Evolutionary conservation across 805 yeast species (phyloP).

Genomic region (Suhomyces pyralidae): DNA sequence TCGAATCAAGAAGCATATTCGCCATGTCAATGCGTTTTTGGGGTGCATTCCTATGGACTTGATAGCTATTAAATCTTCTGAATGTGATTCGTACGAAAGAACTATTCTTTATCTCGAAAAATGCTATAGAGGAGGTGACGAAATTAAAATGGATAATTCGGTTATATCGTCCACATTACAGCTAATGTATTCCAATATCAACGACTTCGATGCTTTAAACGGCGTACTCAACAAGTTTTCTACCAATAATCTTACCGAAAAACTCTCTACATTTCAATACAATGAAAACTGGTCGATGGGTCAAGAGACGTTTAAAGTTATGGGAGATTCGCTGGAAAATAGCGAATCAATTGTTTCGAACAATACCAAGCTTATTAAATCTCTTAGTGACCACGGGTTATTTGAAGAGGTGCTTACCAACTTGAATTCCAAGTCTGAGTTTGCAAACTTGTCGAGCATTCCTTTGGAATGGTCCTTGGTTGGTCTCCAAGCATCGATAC

Average conservation of each 20-base stretch:
- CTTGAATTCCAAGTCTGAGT: conserved; percentile 36
- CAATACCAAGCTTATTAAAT: conserved; percentile 58
- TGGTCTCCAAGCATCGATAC: conserved; percentile 74
- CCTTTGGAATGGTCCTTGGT: conserved; percentile 60
- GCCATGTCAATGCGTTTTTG: conserved; percentile 46
- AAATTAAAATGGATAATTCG: conserved; percentile 29
- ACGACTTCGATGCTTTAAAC: conserved; percentile 85
- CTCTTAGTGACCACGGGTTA: conserved; percentile 72
- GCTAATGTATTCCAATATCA: conserved; percentile 78
- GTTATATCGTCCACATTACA: conserved; percentile 55
- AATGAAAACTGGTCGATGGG: conserved; percentile 86
- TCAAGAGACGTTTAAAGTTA: conserved; percentile 73
- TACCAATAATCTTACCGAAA: conserved; percentile 66
- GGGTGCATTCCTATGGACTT: conserved; percentile 59
- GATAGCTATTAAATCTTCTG: conserved; percentile 75
- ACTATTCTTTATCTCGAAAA: conserved; percentile 85
- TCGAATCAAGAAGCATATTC: conserved; percentile 25
- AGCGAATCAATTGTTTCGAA: conserved; percentile 25
- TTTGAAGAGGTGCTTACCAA: conserved; percentile 62
- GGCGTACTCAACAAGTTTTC: conserved; percentile 79
- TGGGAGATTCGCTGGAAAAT: conserved; percentile 32
- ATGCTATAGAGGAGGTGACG: conserved; percentile 46
- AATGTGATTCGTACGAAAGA: conserved; percentile 82
- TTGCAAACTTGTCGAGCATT: conserved; percentile 17
- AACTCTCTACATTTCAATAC: conserved; percentile 76